phyloP scores from a whole-genome alignment of 495 filamentous ascomycete species.

The Tuber umbilicatum region DNA sequence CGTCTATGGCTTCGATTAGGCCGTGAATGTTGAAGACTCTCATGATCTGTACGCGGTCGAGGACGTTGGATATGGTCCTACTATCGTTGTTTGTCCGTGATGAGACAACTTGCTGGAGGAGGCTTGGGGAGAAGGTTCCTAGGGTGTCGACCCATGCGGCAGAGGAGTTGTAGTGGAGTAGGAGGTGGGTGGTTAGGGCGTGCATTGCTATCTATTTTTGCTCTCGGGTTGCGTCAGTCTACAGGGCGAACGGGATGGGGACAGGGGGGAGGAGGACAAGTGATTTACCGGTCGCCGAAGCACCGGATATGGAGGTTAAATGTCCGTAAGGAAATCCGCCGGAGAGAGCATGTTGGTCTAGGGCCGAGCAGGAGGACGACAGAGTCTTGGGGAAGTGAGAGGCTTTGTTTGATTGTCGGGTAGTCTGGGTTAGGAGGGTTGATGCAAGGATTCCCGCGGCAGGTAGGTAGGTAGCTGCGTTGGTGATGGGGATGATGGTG shows the following conservation, averaged over 20 bases:
- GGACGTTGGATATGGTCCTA: slow-evolving; percentile 9
- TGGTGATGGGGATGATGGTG: not conserved
- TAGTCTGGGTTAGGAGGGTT: not conserved
- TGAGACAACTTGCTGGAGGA: slow-evolving; percentile 27
- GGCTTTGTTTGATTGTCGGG: not conserved
- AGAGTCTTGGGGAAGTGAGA: not conserved
- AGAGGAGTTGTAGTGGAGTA: slow-evolving; percentile 20
- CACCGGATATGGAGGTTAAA: slow-evolving; percentile 26
- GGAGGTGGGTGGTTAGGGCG: slow-evolving; percentile 34
- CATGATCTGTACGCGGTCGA: slow-evolving; percentile 40
- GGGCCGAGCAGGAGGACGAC: slow-evolving; percentile 16
- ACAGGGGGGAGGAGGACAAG: slow-evolving; percentile 6
- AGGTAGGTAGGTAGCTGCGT: not conserved
- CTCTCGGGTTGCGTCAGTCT: not conserved
- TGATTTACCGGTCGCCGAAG: slow-evolving; percentile 15
- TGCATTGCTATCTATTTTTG: slow-evolving; percentile 39
- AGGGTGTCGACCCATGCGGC: slow-evolving; percentile 39
- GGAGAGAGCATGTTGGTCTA: slow-evolving; percentile 21
- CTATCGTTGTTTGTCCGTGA: slow-evolving; percentile 5
- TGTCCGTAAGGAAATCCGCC: slow-evolving; percentile 24
- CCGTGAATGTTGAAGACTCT: slow-evolving; percentile 41
- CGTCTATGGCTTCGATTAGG: slow-evolving; percentile 36
- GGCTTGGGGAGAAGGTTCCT: slow-evolving; percentile 24
- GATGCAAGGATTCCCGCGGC: not conserved
- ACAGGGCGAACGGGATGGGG: not conserved